phyloP scores from a whole-genome alignment of 1,284 basidiomycete species.

The Puccinia triticina region DNA sequence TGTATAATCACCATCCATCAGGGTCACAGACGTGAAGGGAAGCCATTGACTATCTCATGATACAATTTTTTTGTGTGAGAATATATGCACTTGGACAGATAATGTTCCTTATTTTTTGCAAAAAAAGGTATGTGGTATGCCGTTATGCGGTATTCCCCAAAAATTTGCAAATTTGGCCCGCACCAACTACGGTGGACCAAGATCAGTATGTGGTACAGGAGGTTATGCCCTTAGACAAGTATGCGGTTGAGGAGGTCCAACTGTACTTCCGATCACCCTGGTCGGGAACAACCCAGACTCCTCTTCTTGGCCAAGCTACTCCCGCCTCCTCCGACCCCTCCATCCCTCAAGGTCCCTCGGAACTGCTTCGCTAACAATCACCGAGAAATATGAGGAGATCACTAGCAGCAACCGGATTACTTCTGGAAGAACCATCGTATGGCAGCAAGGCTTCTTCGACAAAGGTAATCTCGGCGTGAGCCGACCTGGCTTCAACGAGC shows the following conservation, averaged over 20 bases:
- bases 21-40: too few species aligned
- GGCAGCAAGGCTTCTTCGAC: slow-evolving; percentile 92
- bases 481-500: slow-evolving; percentile 76
- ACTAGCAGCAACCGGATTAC: slow-evolving; percentile 19
- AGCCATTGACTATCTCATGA: too few species aligned
- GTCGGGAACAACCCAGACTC: background rate
- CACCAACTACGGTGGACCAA: too few species aligned
- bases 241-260: background rate
- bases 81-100: slow-evolving; percentile 10
- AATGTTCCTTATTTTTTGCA: background rate
- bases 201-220: slow-evolving; percentile 3
- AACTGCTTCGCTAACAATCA: background rate
- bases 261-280: slow-evolving; percentile 13
- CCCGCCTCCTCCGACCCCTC: background rate
- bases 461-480: slow-evolving; percentile 92
- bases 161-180: too few species aligned
- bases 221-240: slow-evolving; percentile 19
- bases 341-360: background rate
- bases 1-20: too few species aligned
- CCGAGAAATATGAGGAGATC: slow-evolving; percentile 4
- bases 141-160: too few species aligned
- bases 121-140: too few species aligned
- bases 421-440: slow-evolving; percentile 64
- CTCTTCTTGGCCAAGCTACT: slow-evolving; percentile 14
- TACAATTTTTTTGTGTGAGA: background rate